Conservation (phyloP, 768 basidiomycete species). For the Phylloporus arenicola region DNA sequence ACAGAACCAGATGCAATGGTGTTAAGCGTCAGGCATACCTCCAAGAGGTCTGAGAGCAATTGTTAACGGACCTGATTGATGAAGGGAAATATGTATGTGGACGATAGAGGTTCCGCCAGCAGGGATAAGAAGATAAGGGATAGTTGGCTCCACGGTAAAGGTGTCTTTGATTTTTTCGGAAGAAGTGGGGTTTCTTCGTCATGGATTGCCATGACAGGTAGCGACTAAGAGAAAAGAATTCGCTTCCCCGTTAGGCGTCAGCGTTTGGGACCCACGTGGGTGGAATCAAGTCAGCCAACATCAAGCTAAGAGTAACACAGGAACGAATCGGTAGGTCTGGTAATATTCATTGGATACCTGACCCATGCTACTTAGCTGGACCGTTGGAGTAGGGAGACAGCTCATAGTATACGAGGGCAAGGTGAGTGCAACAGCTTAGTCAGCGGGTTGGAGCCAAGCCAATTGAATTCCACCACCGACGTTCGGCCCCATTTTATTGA, state of each 20-base stretch:
- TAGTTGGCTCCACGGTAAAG: conserved; percentile 50
- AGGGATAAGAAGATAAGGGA: conserved; percentile 42
- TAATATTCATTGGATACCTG: no score
- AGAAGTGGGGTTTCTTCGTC: conserved; percentile 42
- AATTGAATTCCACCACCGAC: no score
- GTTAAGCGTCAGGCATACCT: background rate
- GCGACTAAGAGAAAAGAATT: background rate
- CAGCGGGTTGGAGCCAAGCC: no score
- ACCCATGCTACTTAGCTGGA: no score
- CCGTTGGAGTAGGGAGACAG: no score
- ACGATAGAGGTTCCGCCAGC: conserved; percentile 50
- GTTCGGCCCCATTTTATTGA: no score
- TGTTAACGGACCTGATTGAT: conserved; percentile 46
- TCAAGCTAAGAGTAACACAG: no score
- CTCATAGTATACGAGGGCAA: no score
- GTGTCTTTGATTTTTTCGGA: conserved; percentile 32
- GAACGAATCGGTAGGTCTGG: no score
- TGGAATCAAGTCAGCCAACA: no score
- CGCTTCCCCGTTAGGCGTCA: background rate
- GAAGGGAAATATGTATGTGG: conserved; percentile 56
- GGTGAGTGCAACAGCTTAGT: no score
- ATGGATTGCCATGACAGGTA: conserved; percentile 26
- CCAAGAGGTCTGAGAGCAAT: background rate
- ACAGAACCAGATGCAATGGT: background rate
- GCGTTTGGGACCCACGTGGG: background rate